Conservation (phyloP, 805 yeast species). For the Spathaspora gorwiae region DNA sequence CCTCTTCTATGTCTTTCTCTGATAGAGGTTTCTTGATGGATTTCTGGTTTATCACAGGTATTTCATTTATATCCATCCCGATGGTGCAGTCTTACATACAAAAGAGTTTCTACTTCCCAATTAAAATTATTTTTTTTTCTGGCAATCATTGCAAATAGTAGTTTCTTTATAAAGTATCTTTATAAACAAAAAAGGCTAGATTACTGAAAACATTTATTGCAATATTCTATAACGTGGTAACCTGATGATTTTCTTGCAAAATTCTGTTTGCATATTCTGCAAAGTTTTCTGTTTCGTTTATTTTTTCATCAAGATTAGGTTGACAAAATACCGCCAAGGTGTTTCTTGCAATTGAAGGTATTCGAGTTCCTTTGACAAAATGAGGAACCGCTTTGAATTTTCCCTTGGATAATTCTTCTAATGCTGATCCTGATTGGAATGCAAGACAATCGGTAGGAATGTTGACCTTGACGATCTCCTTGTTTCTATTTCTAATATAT, state of each 20-base stretch:
- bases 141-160: no score
- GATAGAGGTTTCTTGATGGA: constrained; percentile 6
- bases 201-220: no score
- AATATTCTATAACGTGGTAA: no score
- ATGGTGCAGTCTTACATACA: no score
- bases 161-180: no score
- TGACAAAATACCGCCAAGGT: constrained; percentile 62
- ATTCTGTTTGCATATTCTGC: constrained; percentile 46
- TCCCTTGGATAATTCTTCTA: constrained; percentile 46
- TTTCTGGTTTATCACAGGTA: constrained; percentile 8
- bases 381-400: constrained; percentile 57
- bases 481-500: constrained; percentile 44
- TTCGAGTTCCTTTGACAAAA: constrained; percentile 43
- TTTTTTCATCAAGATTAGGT: constrained; percentile 48
- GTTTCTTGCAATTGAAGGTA: constrained; percentile 40
- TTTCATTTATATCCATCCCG: constrained; percentile 6
- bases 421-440: constrained; percentile 57
- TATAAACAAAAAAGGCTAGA: no score
- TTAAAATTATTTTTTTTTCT: no score
- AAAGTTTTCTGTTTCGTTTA: constrained; percentile 43
- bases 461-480: constrained; percentile 43
- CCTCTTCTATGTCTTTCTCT: constrained; percentile 56
- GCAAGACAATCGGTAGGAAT: constrained; percentile 55
- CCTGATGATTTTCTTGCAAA: constrained; percentile 34
- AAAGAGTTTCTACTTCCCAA: no score